phyloP scores from a whole-genome alignment of 2,329 filamentous ascomycete genomes.

The Monosporascus ibericus region DNA sequence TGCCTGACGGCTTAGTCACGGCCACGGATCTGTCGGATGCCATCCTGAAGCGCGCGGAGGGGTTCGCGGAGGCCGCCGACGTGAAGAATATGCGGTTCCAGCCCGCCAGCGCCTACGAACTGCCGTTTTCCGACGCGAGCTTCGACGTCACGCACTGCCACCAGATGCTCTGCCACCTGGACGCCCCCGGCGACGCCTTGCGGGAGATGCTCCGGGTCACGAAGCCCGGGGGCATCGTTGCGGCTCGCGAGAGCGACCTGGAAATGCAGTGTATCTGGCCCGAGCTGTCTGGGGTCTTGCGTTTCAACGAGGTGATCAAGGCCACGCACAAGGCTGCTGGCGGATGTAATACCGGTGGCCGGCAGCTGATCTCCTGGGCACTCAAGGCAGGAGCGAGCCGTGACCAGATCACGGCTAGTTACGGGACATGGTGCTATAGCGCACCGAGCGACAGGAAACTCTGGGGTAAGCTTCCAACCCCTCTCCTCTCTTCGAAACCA shows the following conservation, averaged over 20 bases:
- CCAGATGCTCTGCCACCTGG: constrained; percentile 52
- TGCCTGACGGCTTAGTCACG: constrained; percentile 31
- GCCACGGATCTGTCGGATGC: constrained; percentile 21
- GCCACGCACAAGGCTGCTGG: constrained; percentile 9
- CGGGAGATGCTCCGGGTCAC: constrained; percentile 48
- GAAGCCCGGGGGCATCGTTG: constrained; percentile 47
- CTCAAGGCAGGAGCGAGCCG: constrained; percentile 16
- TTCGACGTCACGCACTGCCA: constrained; percentile 58
- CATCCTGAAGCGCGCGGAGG: constrained; percentile 9
- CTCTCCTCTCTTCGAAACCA: background rate
- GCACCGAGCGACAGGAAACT: constrained; percentile 12
- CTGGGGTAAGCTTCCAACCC: constrained; percentile 12
- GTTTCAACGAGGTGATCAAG: constrained; percentile 17
- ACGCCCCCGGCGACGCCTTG: constrained; percentile 42
- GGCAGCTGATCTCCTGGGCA: constrained; percentile 23
- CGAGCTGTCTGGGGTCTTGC: constrained; percentile 18
- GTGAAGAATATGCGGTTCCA: constrained; percentile 17
- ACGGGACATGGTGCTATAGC: constrained; percentile 13
- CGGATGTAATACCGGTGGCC: constrained; percentile 17
- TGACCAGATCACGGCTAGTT: constrained; percentile 7
- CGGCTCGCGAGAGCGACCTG: constrained; percentile 17
- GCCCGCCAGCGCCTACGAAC: constrained; percentile 15
- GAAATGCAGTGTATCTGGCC: constrained; percentile 18
- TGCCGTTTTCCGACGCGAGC: constrained; percentile 35
- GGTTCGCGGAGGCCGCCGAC: constrained; percentile 4